These are phyloP conservation scores for Quercus parvula DNA, from an alignment of 306 rosid genomes.

Conservation along the genomic window DNA sequence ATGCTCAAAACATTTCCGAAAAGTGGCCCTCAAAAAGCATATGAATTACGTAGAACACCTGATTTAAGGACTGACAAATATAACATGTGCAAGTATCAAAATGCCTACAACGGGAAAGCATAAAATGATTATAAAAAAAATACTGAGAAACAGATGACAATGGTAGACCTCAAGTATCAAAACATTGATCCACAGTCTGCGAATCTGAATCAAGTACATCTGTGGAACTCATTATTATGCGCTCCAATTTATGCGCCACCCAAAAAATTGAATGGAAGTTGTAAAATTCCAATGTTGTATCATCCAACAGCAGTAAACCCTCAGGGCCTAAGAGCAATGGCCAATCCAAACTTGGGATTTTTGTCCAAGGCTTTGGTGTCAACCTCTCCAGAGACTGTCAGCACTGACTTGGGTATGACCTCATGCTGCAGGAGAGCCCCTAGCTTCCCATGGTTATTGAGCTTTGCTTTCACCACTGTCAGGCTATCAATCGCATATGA, in stretches of 20 bases:
- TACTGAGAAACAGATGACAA: slow-evolving; percentile 21
- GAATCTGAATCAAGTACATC: slow-evolving; percentile 34
- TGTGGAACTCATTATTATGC: slow-evolving; percentile 69
- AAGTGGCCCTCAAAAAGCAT: slow-evolving; percentile 2
- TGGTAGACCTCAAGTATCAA: slow-evolving; percentile 25
- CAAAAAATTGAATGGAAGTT: slow-evolving; percentile 50
- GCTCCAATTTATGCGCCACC: slow-evolving; percentile 56
- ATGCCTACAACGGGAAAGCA: slow-evolving; percentile 32
- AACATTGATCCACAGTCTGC: slow-evolving; percentile 50
- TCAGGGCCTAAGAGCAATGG: slow-evolving; percentile 89
- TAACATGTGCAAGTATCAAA: slow-evolving; percentile 29
- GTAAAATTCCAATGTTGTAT: slow-evolving; percentile 16
- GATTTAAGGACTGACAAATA: slow-evolving; percentile 15
- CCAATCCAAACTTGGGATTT: slow-evolving; percentile 82
- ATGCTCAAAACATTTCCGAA: slow-evolving; percentile 9
- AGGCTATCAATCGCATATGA: slow-evolving; percentile 67
- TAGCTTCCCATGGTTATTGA: slow-evolving; percentile 79
- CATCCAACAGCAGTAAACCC: slow-evolving; percentile 16
- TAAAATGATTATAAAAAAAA: not conserved
- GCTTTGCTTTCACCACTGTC: slow-evolving; percentile 78
- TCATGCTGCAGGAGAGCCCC: slow-evolving; percentile 91
- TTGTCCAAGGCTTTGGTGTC: slow-evolving; percentile 85
- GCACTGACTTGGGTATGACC: slow-evolving; percentile 77
- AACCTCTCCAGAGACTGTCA: slow-evolving; percentile 88
- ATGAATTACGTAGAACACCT: slow-evolving; percentile 13